Evolutionary conservation across 305 asterid species (phyloP).

Genomic region (Fraxinus sp.): DNA sequence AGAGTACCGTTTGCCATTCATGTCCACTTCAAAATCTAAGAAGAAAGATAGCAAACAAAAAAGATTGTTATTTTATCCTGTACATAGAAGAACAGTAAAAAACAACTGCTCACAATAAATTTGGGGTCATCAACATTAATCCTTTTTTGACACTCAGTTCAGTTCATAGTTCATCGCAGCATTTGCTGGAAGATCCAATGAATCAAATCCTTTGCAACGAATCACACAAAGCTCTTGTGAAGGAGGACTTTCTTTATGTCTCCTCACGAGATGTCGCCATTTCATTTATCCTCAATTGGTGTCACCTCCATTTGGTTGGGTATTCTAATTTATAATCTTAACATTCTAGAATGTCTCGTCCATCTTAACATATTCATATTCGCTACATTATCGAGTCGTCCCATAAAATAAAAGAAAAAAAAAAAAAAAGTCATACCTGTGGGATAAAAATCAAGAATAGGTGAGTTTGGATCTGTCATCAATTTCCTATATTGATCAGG

Average conservation of each 20-base stretch:
- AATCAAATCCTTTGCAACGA: background rate
- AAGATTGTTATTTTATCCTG: conserved; percentile 12
- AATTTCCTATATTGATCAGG: conserved; percentile 79
- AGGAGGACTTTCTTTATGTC: background rate
- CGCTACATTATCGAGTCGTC: background rate
- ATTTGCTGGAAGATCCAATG: background rate
- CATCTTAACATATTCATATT: background rate
- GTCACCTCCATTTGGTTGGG: background rate
- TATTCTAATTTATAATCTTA: background rate
- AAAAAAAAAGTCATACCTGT: conserved; percentile 47
- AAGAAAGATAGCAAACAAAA: conserved; percentile 21
- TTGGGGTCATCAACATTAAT: background rate
- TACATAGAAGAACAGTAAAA: background rate
- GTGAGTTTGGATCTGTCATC: conserved; percentile 94
- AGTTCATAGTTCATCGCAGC: background rate
- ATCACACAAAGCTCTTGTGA: background rate
- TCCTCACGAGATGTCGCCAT: background rate
- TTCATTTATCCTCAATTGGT: background rate
- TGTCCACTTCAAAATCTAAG: conserved; percentile 94
- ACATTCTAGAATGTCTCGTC: background rate
- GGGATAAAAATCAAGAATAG: conserved; percentile 93
- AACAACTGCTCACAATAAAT: background rate
- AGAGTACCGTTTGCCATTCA: conserved; percentile 92
- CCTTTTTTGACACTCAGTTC: background rate
- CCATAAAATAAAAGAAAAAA: background rate